Conservation (phyloP, 768 basidiomycete species). For the Tulasnella sp. region DNA sequence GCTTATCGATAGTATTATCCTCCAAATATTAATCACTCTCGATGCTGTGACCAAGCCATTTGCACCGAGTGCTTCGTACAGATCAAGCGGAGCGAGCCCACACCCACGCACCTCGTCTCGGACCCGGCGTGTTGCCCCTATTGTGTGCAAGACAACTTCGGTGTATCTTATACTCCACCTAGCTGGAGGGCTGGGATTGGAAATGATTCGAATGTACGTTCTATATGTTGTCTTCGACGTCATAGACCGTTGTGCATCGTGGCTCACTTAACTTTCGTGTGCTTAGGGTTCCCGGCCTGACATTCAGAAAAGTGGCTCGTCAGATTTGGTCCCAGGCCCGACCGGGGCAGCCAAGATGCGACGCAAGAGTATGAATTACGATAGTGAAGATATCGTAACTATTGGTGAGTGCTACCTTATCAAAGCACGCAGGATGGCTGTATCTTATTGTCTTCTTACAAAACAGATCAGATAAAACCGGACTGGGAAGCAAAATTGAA, state of each 20-base stretch:
- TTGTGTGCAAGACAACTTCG: conserved; percentile 96
- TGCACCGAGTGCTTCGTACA: conserved; percentile 99
- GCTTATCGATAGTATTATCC: conserved; percentile 74
- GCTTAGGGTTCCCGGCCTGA: conserved; percentile 27
- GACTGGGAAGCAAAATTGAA: conserved; percentile 97
- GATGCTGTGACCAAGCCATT: conserved; percentile 97
- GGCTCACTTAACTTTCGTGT: neutral
- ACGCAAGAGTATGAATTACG: conserved; percentile 79
- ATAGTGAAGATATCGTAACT: conserved; percentile 83
- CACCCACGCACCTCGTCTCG: conserved; percentile 86
- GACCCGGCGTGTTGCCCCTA: conserved; percentile 97
- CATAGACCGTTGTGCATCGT: neutral
- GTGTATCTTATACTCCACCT: conserved; percentile 76
- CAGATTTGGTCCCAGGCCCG: conserved; percentile 10
- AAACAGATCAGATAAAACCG: conserved; percentile 84
- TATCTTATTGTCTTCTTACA: neutral
- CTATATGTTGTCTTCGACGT: neutral
- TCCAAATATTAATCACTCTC: conserved; percentile 89
- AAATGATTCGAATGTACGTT: conserved; percentile 55
- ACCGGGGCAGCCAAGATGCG: conserved; percentile 27
- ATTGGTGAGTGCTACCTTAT: conserved; percentile 44
- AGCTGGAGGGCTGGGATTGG: conserved; percentile 71
- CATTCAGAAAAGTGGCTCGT: neutral
- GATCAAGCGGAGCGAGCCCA: conserved; percentile 94
- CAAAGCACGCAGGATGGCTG: neutral